Evolutionary conservation across 2,329 filamentous ascomycete species (phyloP).

Genomic region (Ceratocystis destructans): DNA sequence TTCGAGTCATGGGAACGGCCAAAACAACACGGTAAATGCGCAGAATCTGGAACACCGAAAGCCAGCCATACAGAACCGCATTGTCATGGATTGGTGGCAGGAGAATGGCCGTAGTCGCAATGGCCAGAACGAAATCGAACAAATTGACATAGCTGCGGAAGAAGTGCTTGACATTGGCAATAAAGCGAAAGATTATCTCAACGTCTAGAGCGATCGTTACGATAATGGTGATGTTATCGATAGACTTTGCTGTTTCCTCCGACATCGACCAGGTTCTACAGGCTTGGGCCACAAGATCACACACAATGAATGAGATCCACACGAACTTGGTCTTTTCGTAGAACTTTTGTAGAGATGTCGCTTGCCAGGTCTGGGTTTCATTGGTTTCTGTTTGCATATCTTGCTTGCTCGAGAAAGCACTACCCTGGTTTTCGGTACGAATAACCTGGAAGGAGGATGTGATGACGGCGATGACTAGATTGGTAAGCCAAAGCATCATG

Average conservation of each 20-base stretch:
- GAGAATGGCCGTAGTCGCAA: conserved; percentile 74
- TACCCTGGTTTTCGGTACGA: conserved; percentile 84
- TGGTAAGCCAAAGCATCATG: conserved; percentile 91
- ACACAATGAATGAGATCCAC: conserved; percentile 70
- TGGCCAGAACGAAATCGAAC: conserved; percentile 64
- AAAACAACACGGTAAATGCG: conserved; percentile 85
- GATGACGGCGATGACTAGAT: conserved; percentile 88
- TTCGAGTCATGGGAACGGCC: conserved; percentile 72
- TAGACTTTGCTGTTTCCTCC: conserved; percentile 43
- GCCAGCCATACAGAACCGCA: conserved; percentile 64
- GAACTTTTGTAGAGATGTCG: conserved; percentile 47
- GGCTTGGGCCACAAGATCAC: conserved; percentile 66
- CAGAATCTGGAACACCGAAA: conserved; percentile 86
- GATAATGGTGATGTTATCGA: conserved; percentile 56
- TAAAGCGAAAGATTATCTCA: conserved; percentile 71
- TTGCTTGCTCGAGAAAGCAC: conserved; percentile 50
- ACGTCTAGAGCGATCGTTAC: conserved; percentile 66
- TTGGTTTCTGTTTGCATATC: conserved; percentile 48
- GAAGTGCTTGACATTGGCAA: conserved; percentile 68
- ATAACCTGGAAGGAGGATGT: conserved; percentile 98
- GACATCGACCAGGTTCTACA: conserved; percentile 67
- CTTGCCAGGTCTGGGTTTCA: conserved; percentile 29
- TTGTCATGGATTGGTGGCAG: conserved; percentile 65
- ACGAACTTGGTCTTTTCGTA: conserved; percentile 62
- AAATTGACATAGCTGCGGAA: conserved; percentile 60